Evolutionary conservation across 352 stramenopile genomes (phyloP), one percentile per base, ranked within the genome.

Genomic region (Globisporangium acanthophoron): DNA sequence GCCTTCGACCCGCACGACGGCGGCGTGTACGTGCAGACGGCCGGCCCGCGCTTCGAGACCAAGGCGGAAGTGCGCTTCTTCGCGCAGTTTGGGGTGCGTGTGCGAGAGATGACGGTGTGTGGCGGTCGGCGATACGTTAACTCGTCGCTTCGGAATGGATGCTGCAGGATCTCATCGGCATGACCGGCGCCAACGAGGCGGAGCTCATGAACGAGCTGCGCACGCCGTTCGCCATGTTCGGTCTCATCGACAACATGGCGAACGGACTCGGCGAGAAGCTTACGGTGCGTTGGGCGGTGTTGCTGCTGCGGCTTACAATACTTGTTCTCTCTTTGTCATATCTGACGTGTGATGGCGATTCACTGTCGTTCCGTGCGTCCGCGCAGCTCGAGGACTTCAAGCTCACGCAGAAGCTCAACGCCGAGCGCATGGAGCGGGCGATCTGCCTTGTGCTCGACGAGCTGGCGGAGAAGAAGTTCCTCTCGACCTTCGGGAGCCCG

Each of bases 51-150:
- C 59, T 96, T 96, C 61, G 88, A 96, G 70, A 96, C 88, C 54
- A 95, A 95, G 71, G 78, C 88, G 13, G 88, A 96, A 67, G 87
- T 96, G 73, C 83, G 83, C 49, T 94, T 93, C 69, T 92, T 96
- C 56, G 71, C 84, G 29, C 80, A 93, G 63, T 92, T 88, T 47
- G 88, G 87, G 9, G 71, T 80, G 64, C 48, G 60, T 59, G 6
- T 18, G 16, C 33, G 9, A 2, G 7, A 33, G 7, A 31, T 12
- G 13, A 8, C 20, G 31, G 2, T 18, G 31, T 58, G 39, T 24
- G n/a, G n/a, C 11, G 16, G 27, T 52, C 16, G 37, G 4, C 13
- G 21, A 37, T 43, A 24, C 15, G 39, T 12, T 40, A 27, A 16
- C 24, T 54, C 1, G 52, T 54, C 7, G 44, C 35, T 3, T 49